Base-by-base conservation (phyloP, 164 flowering plant species). In the Paratinospora sagittata region DNA sequence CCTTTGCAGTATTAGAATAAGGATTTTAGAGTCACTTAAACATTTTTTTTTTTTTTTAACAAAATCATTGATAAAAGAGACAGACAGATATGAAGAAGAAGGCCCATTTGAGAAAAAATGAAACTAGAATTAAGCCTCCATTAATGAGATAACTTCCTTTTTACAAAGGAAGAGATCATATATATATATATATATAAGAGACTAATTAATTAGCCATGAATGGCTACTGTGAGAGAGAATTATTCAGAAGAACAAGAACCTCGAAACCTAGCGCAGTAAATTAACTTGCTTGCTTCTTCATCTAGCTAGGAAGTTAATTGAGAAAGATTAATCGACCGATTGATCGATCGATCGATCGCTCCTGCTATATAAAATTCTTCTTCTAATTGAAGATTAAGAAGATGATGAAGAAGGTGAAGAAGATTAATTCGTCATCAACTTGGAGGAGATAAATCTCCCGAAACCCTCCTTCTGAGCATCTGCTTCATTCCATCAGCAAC, bases 401-500 rank as follows among this genome's bases (percentile, higher is more conserved):
- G n/a, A n/a, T n/a, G n/a, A n/a, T n/a, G n/a, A n/a, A n/a, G n/a
- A n/a, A n/a, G n/a, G n/a, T n/a, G n/a, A n/a, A n/a, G n/a, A n/a
- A n/a, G n/a, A n/a, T n/a, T n/a, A n/a, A 43, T 43, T 1, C 13
- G 13, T 43, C 1, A 49, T 49, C 57, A 49, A 49, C n/a, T 49
- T 16, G 75, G 39, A 3, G 84, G 64, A 23, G 79, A 72, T 69
- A 76, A 58, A 37, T 87, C 86, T 26, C 91, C 86, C 2, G 94
- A 86, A 19, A 49, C n/a, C 69, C 90, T 83, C 69, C 91, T 83
- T 74, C 92, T 81, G 3, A 91, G 86, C 89, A 91, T 85, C 81
- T 89, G 89, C 76, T 85, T 82, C 94, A 91, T 91, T 34, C 92
- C 97, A 37, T 89, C 88, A 3, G 97, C 91, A 0, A 89, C 94